Conservation (phyloP, 768 basidiomycete species). For the Pleurotus djamor region DNA sequence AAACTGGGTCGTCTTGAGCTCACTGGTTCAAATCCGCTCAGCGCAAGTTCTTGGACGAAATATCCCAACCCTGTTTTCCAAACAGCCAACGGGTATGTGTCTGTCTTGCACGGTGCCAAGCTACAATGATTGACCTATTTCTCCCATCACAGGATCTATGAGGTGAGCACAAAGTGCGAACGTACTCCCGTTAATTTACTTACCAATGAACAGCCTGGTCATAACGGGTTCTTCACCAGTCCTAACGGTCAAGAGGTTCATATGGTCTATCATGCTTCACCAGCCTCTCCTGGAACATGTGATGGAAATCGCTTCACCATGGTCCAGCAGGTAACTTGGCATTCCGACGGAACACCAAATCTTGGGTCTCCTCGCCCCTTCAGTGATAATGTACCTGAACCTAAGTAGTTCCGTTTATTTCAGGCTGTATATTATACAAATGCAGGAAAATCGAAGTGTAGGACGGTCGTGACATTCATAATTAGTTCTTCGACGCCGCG, state of each 20-base stretch:
- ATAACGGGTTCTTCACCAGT: constrained; percentile 32
- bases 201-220: constrained; percentile 22
- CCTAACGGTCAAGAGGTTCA: constrained; percentile 20
- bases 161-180: neutral
- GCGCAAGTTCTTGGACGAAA: constrained; percentile 27
- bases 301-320: constrained; percentile 10
- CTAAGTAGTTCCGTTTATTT: neutral
- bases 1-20: constrained; percentile 26
- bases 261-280: constrained; percentile 17
- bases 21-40: constrained; percentile 27
- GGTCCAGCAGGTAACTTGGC: constrained; percentile 7
- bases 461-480: neutral
- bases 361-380: neutral
- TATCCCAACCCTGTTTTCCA: constrained; percentile 23
- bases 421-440: neutral
- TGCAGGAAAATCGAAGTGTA: neutral
- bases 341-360: neutral
- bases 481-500: neutral
- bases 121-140: no score
- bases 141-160: neutral
- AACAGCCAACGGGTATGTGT: constrained; percentile 25
- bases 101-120: no score
- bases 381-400: neutral
- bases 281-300: constrained; percentile 6
- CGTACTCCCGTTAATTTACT: neutral